Evolutionary conservation across 805 yeast genomes (phyloP).

Genomic region (Cyberlindnera misumaiensis): DNA sequence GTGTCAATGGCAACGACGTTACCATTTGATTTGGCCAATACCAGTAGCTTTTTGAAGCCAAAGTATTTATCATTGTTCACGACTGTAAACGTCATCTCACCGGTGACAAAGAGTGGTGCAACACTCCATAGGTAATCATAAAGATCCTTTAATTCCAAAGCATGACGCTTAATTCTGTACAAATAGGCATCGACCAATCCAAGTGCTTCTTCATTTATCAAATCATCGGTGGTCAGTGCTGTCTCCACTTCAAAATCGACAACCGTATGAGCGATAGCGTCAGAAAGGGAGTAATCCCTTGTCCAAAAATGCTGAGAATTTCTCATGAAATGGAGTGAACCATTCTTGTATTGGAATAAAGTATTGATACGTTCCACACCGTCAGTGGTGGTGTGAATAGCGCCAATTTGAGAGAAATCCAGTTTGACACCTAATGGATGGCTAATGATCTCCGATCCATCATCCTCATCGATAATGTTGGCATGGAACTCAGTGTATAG

Average conservation of each 20-base stretch:
- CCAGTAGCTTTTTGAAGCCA: constrained; percentile 39
- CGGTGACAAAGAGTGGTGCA: constrained; percentile 7
- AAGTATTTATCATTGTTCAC: constrained; percentile 26
- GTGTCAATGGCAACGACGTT: constrained; percentile 39
- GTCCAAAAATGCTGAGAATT: constrained; percentile 28
- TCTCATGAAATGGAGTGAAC: constrained; percentile 5
- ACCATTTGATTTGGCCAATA: constrained; percentile 35
- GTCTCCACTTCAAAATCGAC: constrained; percentile 21
- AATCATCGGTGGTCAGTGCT: constrained; percentile 22
- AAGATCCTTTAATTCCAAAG: constrained; percentile 9
- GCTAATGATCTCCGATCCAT: constrained; percentile 20
- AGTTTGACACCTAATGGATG: constrained; percentile 13
- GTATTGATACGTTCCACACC: constrained; percentile 13
- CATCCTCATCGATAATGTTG: constrained; percentile 19
- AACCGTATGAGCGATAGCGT: constrained; percentile 29
- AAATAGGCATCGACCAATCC: constrained; percentile 26
- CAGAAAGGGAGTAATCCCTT: constrained; percentile 37
- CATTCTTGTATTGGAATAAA: constrained; percentile 9
- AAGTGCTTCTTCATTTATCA: constrained; percentile 25
- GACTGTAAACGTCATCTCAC: constrained; percentile 1
- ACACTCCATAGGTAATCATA: constrained; percentile 9
- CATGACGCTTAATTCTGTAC: constrained; percentile 27
- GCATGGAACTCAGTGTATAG: constrained; percentile 18
- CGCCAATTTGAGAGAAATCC: constrained; percentile 6
- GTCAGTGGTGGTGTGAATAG: constrained; percentile 6